Evolutionary conservation across 2,329 filamentous ascomycete genomes (phyloP).

Genomic region (Pseudogymnoascus sp.): DNA sequence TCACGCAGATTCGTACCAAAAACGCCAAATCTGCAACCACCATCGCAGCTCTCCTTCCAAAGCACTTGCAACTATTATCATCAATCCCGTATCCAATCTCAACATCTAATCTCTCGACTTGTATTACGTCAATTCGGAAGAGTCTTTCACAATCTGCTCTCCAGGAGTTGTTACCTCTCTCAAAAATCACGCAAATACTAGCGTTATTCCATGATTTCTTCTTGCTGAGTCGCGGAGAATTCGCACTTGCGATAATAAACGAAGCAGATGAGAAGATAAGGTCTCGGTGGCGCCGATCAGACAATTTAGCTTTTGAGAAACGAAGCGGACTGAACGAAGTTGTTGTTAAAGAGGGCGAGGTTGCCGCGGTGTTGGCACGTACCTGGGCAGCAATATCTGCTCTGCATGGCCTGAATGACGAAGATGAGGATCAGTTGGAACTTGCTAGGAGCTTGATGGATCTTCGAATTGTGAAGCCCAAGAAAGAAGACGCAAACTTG

Average conservation of each 20-base stretch:
- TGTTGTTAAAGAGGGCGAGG: conserved; percentile 77
- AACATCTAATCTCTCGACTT: conserved; percentile 58
- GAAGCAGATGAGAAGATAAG: conserved; percentile 75
- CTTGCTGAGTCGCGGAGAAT: conserved; percentile 80
- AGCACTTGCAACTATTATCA: conserved; percentile 62
- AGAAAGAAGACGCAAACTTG: conserved; percentile 29
- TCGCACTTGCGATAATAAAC: conserved; percentile 75
- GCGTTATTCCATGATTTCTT: conserved; percentile 79
- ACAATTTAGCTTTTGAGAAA: conserved; percentile 50
- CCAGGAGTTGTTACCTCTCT: conserved; percentile 70
- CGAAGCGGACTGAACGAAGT: conserved; percentile 53
- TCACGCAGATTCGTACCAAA: conserved; percentile 69
- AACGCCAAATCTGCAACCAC: conserved; percentile 29
- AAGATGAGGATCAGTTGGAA: conserved; percentile 71
- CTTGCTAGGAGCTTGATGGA: conserved; percentile 70
- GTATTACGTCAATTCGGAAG: conserved; percentile 67
- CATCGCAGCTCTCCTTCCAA: conserved; percentile 46
- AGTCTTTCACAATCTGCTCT: conserved; percentile 78
- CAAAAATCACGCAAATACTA: conserved; percentile 68
- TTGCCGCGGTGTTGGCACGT: conserved; percentile 65
- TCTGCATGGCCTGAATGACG: conserved; percentile 58
- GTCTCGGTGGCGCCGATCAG: conserved; percentile 61
- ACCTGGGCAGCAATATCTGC: conserved; percentile 76
- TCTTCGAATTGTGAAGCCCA: conserved; percentile 51
- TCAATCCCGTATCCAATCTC: conserved; percentile 67